Conservation (phyloP, 208 protist species). For the Leishmania guyanensis region DNA sequence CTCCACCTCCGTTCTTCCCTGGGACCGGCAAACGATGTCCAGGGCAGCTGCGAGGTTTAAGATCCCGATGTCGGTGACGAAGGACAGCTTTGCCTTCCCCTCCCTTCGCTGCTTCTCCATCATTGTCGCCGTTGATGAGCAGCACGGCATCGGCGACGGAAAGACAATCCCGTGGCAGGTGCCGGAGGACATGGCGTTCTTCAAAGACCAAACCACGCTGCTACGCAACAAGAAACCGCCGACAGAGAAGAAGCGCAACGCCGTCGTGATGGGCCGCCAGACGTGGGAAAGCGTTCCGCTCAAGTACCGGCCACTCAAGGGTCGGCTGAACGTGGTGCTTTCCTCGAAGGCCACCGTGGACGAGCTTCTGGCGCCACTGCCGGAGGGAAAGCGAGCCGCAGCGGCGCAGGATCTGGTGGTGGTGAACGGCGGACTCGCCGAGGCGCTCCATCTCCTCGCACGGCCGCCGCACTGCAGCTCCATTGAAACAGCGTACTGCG, state of each 20-base stretch:
- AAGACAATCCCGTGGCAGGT: slow-evolving; percentile 83
- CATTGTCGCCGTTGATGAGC: slow-evolving; percentile 75
- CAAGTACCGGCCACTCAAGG: slow-evolving; percentile 87
- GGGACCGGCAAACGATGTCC: not conserved
- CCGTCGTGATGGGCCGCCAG: slow-evolving; percentile 97
- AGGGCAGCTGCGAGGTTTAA: slow-evolving; percentile 48
- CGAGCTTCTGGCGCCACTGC: slow-evolving; percentile 44
- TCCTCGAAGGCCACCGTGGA: slow-evolving; percentile 44
- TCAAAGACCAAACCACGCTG: slow-evolving; percentile 80
- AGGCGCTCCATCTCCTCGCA: slow-evolving; percentile 62
- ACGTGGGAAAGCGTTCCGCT: slow-evolving; percentile 96
- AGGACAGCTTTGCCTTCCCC: slow-evolving; percentile 47
- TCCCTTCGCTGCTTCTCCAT: slow-evolving; percentile 67
- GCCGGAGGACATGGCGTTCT: slow-evolving; percentile 89
- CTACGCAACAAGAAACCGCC: slow-evolving; percentile 66
- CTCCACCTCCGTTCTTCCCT: not conserved
- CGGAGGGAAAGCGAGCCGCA: slow-evolving; percentile 50
- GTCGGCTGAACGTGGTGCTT: slow-evolving; percentile 94
- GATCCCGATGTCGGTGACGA: slow-evolving; percentile 71
- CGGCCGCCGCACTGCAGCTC: slow-evolving; percentile 50
- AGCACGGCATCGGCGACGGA: slow-evolving; percentile 83
- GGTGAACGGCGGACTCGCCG: slow-evolving; percentile 56
- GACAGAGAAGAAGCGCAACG: slow-evolving; percentile 74
- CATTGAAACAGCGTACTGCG: slow-evolving; percentile 92
- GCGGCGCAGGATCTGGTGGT: slow-evolving; percentile 51